Base-by-base conservation (phyloP, 2,329 filamentous ascomycete species). In the Daldinia sp. region DNA sequence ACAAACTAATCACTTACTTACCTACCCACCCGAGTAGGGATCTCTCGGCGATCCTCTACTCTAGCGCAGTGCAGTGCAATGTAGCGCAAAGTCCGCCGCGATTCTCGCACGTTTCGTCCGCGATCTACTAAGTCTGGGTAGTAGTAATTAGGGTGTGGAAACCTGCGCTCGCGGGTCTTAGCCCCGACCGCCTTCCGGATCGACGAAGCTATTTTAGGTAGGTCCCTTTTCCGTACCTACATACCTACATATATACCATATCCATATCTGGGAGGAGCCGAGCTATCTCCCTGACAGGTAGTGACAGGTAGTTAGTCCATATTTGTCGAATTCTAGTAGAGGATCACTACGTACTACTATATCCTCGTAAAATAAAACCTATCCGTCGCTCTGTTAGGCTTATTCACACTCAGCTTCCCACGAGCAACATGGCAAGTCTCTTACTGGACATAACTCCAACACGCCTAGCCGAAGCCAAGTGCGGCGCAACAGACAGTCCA, bases 121-220 rank as follows among this genome's bases (percentile, higher is more conserved):
- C 44, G 44, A 23, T 48, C 44, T 48, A 28, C 20, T 23, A 23
- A 23, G 20, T 23, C 20, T 23, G 20, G 20, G 20, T 23, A 23
- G 20, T 23, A 23, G n/a, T n/a, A n/a, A n/a, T n/a, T n/a, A n/a
- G 10, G 37, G 37, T 41, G 37, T 46, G 42, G 42, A 46, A 23
- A 18, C 23, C 12, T n/a, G n/a, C n/a, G n/a, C n/a, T n/a, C n/a
- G n/a, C n/a, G n/a, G n/a, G n/a, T n/a, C n/a, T n/a, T n/a, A n/a
- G n/a, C 37, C 12, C 51, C 51, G 20, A 13, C 33, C 26, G 20
- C 53, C 23, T 42, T 56, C 39, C 53, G 35, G 53, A 42, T 56
- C 53, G 35, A 30, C 35, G 53, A 56, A 7, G 53, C 53, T 56
- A 56, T 56, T 56, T 56, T 56, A 42, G 53, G 53, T 42, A 39